Base-by-base conservation (phyloP, 176 grass and related monocot genomes). In the Paspalum vaginatum region DNA sequence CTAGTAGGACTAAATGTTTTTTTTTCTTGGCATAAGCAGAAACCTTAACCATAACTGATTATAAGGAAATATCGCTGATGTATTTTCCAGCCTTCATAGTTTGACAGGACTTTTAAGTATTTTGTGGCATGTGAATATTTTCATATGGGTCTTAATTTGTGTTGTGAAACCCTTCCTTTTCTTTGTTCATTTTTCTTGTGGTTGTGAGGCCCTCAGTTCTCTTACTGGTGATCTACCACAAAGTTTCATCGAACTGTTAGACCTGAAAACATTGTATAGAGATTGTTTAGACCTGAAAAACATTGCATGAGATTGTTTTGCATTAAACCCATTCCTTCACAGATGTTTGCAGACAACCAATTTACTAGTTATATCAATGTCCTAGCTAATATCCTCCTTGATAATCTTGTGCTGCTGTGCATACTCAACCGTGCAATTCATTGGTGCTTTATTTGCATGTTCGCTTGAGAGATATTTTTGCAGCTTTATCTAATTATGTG, bases 261-360 rank as follows among this genome's bases (percentile, higher is more conserved):
- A 32, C 32, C 32, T 32, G 32, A 32, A 32, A 32, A 32, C 32
- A 32, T 32, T 32, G 32, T 32, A 32, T 32, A 32, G 32, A 32
- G 32, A 32, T 32, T 32, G 32, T n/a, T n/a, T n/a, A n/a, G n/a
- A n/a, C n/a, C n/a, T n/a, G n/a, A n/a, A n/a, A n/a, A 46, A 11
- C 11, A 11, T 46, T 46, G 45, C 37, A 5, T 41, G n/a, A 22
- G 55, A 38, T 52, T 81, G 12, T 54, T 24, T 65, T 84, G 41
- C n/a, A n/a, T 79, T 80, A 40, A 40, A 84, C 61, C 38, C 74
- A 65, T 59, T 72, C 37, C 49, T 70, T 76, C 88, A 93, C 90
- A 81, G n/a, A n/a, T 72, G 91, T 74, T 89, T 98, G 81, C 88
- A 98, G 81, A 94, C 80, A 94, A 98, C 79, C 95, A 98, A 51